Base-by-base conservation (phyloP, 2,329 filamentous ascomycete species). In the Colletotrichum magnum region DNA sequence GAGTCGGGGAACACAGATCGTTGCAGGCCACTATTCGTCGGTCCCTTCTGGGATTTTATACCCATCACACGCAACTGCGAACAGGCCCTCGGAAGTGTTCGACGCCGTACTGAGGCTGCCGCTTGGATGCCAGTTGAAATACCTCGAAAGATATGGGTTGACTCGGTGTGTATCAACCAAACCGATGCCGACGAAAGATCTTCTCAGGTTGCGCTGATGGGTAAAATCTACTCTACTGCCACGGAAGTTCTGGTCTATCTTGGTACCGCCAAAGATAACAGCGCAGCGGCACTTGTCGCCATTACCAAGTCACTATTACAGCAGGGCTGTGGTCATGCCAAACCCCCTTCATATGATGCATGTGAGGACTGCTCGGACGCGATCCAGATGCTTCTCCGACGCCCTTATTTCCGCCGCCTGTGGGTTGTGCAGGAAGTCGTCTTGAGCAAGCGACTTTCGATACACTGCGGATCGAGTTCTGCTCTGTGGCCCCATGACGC, bases 141-240 rank as follows among this genome's bases (percentile, higher is more conserved):
- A 10, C 56, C 39, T 15, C 39, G n/a, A 2, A 58, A 18, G 0
- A 13, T 58, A 10, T 58, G 56, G 56, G 6, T 58, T 3, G 56
- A 58, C 21, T 18, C 56, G 2, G 18, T 58, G 3, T 58, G 56
- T 18, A 47, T 58, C 21, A 58, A 58, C 6, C 70, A 72, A 32
- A 51, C 52, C n/a, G 54, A 70, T 7, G 18, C 45, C 6, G 13
- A 24, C 1, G 67, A 72, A 26, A 57, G 64, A 54, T n/a, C 53
- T 3, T 21, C 36, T 9, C 67, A 72, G 45, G 58, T 66, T 6
- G 43, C 53, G 1, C 41, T 61, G 10, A 72, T 72, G 70, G 16
- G 50, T 1, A 16, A 45, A 48, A 59, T 70, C 9, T 72, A 72
- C 50, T 64, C 62, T 1, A 41, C 47, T 6, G 62, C 70, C 1